Conservation (phyloP, 192 early-diverging fungal species). For the Mortierella antarctica region DNA sequence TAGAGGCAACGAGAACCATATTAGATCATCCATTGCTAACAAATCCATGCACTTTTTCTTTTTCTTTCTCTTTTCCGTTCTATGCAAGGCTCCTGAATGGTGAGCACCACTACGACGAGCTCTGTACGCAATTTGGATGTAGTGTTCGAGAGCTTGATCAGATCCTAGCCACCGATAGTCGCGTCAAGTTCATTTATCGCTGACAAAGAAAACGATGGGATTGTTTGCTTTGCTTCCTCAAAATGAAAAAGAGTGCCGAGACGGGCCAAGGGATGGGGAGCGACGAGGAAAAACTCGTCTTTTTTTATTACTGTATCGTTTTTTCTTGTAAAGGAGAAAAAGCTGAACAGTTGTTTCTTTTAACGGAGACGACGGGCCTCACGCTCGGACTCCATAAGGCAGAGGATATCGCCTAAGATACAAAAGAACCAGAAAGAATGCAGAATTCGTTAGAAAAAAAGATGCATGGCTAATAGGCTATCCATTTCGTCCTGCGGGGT, state of each 20-base stretch:
- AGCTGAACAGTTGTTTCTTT: slow-evolving; percentile 38
- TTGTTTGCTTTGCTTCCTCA: not conserved
- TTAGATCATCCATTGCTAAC: too few relatives aligned
- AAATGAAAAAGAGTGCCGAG: not conserved
- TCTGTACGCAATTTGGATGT: slow-evolving; percentile 76
- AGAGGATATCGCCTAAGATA: slow-evolving; percentile 84
- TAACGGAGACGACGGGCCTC: slow-evolving; percentile 99
- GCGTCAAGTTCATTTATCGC: slow-evolving; percentile 65
- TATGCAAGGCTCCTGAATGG: slow-evolving; percentile 67
- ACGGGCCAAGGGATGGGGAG: not conserved
- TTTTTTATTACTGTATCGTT: slow-evolving; percentile 36
- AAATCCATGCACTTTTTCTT: not conserved
- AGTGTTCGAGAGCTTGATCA: slow-evolving; percentile 70
- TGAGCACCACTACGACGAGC: slow-evolving; percentile 78
- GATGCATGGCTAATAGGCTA: too few relatives aligned
- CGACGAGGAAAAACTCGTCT: slow-evolving; percentile 5
- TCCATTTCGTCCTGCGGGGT: too few relatives aligned
- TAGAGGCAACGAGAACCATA: too few relatives aligned
- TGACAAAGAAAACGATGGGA: slow-evolving; percentile 11
- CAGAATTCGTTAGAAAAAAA: too few relatives aligned
- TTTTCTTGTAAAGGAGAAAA: slow-evolving; percentile 15
- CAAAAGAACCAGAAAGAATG: not conserved
- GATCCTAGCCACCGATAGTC: slow-evolving; percentile 50
- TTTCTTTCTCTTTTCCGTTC: not conserved
- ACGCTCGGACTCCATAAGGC: slow-evolving; percentile 99